Conservation (phyloP, 345 rosid genomes). For the Lumnitzera racemosa region DNA sequence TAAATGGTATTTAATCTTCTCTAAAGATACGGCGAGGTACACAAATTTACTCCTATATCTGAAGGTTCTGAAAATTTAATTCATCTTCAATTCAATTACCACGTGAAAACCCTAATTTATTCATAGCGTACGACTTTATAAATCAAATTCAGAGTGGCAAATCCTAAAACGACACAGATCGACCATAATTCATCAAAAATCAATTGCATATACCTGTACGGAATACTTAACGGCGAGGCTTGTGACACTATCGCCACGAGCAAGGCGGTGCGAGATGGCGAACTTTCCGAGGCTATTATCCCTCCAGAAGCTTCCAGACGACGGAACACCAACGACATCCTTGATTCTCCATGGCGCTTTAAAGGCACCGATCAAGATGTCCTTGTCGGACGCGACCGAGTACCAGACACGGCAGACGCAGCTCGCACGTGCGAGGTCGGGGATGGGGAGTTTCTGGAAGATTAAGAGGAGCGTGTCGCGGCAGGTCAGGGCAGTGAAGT, state of each 20-base stretch:
- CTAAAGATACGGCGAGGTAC: no score
- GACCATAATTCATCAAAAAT: no score
- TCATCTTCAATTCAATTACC: no score
- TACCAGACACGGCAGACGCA: constrained; percentile 74
- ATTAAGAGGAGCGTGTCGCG: constrained; percentile 57
- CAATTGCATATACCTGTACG: constrained; percentile 47
- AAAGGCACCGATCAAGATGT: constrained; percentile 45
- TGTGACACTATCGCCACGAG: constrained; percentile 56
- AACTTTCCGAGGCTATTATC: constrained; percentile 64
- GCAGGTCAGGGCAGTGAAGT: constrained; percentile 47
- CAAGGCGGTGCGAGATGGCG: constrained; percentile 67
- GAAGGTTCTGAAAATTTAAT: no score
- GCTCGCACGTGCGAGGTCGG: constrained; percentile 72
- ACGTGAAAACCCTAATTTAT: no score
- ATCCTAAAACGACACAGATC: no score
- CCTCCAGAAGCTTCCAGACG: constrained; percentile 61
- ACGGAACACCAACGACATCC: constrained; percentile 56
- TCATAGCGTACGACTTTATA: no score
- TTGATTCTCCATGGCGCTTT: constrained; percentile 53
- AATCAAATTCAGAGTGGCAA: no score
- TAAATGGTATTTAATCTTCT: no score
- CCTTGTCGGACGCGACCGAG: constrained; percentile 40
- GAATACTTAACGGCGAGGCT: constrained; percentile 87
- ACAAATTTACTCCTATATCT: no score
- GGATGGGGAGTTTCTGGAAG: constrained; percentile 45